phyloP scores from a whole-genome alignment of 2,329 filamentous ascomycete species.

The Nemania serpens region DNA sequence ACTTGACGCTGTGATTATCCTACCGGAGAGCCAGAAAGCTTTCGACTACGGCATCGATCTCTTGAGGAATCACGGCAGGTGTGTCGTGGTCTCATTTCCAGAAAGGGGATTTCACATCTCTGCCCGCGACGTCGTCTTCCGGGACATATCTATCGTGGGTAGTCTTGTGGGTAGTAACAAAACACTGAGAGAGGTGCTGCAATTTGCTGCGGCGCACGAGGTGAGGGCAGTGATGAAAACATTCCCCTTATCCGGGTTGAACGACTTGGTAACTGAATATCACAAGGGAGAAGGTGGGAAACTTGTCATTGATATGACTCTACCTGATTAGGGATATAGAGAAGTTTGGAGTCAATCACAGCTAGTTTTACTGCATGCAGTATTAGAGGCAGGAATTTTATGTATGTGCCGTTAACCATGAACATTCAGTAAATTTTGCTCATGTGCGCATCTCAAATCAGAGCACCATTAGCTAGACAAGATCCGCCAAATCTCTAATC shows the following conservation, averaged over 20 bases:
- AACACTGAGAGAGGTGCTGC: slow-evolving; percentile 45
- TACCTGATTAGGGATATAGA: slow-evolving; percentile 21
- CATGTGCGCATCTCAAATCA: too few species aligned
- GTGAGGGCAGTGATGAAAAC: slow-evolving; percentile 44
- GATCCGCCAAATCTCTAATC: background rate
- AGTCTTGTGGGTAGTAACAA: slow-evolving; percentile 49
- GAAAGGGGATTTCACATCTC: slow-evolving; percentile 49
- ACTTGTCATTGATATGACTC: slow-evolving; percentile 47
- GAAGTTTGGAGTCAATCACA: slow-evolving; percentile 26
- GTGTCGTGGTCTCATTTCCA: slow-evolving; percentile 53
- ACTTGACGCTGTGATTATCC: slow-evolving; percentile 50
- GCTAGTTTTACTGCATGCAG: background rate
- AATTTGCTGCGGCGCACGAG: slow-evolving; percentile 44
- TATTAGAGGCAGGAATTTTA: background rate
- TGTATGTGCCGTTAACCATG: background rate
- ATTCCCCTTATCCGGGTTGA: slow-evolving; percentile 43
- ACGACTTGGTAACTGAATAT: slow-evolving; percentile 50
- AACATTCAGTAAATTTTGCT: background rate
- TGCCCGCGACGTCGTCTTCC: slow-evolving; percentile 48
- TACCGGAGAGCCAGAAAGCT: slow-evolving; percentile 51
- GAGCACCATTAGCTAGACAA: too few species aligned
- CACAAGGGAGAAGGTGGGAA: slow-evolving; percentile 51
- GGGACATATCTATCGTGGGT: slow-evolving; percentile 49
- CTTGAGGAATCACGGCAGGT: slow-evolving; percentile 50
- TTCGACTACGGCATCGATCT: slow-evolving; percentile 53